Conservation (phyloP, 2,329 filamentous ascomycete genomes). For the Fusarium sp. region DNA sequence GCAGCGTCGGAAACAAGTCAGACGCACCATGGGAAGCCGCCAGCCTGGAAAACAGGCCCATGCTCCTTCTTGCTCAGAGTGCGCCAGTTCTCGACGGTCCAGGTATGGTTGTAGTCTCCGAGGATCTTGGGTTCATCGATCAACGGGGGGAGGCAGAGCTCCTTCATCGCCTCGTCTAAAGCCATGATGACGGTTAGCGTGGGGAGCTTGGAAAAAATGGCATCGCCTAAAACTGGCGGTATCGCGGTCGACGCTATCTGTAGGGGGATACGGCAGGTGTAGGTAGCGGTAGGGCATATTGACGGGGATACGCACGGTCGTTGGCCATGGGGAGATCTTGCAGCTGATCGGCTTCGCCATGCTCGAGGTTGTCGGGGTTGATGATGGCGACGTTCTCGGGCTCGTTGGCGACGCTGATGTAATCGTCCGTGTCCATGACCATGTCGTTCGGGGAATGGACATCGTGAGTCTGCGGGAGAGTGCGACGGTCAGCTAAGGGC, state of each 20-base stretch:
- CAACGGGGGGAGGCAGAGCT: slow-evolving; percentile 78
- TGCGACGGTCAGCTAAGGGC: slow-evolving; percentile 42
- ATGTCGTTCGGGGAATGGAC: slow-evolving; percentile 68
- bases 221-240: neutral
- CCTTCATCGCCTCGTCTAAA: slow-evolving; percentile 85
- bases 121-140: slow-evolving; percentile 82
- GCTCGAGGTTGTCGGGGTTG: slow-evolving; percentile 63
- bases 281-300: neutral
- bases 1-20: slow-evolving; percentile 44
- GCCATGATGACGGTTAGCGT: slow-evolving; percentile 35
- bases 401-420: slow-evolving; percentile 62
- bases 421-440: slow-evolving; percentile 67
- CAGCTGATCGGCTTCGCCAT: slow-evolving; percentile 58
- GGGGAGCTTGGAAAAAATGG: neutral
- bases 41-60: slow-evolving; percentile 88
- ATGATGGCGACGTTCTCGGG: slow-evolving; percentile 67
- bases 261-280: slow-evolving; percentile 1
- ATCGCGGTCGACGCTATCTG: slow-evolving; percentile 3
- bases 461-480: slow-evolving; percentile 60
- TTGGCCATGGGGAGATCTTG: slow-evolving; percentile 63
- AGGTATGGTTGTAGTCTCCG: slow-evolving; percentile 81
- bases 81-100: slow-evolving; percentile 89
- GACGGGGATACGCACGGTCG: slow-evolving; percentile 60
- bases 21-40: slow-evolving; percentile 83
- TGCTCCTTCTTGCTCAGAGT: slow-evolving; percentile 82